Evolutionary conservation across 345 rosid species (phyloP).

Genomic region (Eucalyptus polybractea): DNA sequence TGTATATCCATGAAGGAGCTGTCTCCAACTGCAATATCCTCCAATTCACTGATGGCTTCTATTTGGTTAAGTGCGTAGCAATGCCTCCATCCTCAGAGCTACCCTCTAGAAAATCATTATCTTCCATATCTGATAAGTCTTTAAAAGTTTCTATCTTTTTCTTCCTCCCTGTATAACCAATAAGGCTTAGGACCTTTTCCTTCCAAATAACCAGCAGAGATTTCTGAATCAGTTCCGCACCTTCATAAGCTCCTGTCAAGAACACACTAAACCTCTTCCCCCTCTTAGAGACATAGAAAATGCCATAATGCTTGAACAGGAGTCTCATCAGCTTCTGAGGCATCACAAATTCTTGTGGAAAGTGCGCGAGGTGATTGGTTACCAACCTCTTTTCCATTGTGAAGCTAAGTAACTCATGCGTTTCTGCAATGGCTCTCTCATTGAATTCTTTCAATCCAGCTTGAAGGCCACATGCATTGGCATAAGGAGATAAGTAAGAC

Average conservation of each 20-base stretch:
- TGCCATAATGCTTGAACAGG: no score
- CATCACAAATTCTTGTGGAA: conserved; percentile 60
- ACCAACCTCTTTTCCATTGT: conserved; percentile 61
- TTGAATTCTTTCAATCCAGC: conserved; percentile 33
- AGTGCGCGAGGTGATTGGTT: conserved; percentile 74
- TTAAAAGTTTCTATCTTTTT: conserved; percentile 18
- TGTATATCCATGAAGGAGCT: conserved; percentile 11
- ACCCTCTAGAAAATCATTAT: conserved; percentile 6
- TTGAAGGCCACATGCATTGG: conserved; percentile 47
- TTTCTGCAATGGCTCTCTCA: conserved; percentile 64
- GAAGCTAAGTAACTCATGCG: conserved; percentile 65
- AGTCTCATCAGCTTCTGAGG: conserved; percentile 29
- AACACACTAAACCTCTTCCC: no score
- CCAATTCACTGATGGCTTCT: no score
- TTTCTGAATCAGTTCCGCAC: no score
- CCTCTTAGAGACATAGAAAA: no score
- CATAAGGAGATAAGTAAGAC: conserved; percentile 70
- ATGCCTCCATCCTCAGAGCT: conserved; percentile 16
- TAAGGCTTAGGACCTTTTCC: conserved; percentile 33
- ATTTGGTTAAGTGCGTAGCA: not conserved
- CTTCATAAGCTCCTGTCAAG: no score
- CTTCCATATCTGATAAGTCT: conserved; percentile 49
- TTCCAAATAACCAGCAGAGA: no score
- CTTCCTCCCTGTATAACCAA: conserved; percentile 57
- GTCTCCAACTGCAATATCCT: no score